These are phyloP conservation scores for Barnettozyma salicaria DNA, from an alignment of 805 yeast genomes.

Conservation along the genomic window DNA sequence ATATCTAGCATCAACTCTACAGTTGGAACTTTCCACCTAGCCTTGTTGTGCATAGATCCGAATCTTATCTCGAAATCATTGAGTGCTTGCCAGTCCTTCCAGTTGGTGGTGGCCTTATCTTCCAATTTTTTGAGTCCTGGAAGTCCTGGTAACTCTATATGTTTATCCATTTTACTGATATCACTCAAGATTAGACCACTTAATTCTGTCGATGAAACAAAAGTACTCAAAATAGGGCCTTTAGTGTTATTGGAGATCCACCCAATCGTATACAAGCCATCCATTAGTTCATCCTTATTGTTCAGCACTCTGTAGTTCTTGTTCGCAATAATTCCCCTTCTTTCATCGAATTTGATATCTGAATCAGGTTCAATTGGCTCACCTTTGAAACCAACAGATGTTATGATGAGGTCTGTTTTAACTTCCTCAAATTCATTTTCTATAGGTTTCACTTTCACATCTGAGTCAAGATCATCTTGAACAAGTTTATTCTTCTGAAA, in stretches of 20 bases:
- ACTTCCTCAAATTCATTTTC: constrained; percentile 24
- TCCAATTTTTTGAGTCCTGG: constrained; percentile 21
- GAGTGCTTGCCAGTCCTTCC: constrained; percentile 65
- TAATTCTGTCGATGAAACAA: constrained; percentile 75
- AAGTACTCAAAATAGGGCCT: constrained; percentile 89
- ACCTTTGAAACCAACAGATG: constrained; percentile 82
- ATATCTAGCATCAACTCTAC: constrained; percentile 44
- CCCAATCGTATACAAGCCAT: constrained; percentile 73
- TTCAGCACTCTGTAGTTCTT: constrained; percentile 38
- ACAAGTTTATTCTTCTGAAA: constrained; percentile 44
- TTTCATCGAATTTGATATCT: constrained; percentile 42
- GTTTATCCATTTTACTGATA: constrained; percentile 24
- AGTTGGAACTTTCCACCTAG: constrained; percentile 50
- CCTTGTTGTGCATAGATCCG: constrained; percentile 46
- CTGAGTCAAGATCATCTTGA: constrained; percentile 29
- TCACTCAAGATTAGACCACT: constrained; percentile 63
- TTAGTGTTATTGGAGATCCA: constrained; percentile 86
- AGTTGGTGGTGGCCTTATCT: constrained; percentile 34
- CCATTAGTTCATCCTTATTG: constrained; percentile 21
- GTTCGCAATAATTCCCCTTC: constrained; percentile 41
- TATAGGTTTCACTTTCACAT: constrained; percentile 24
- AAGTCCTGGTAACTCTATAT: constrained; percentile 28
- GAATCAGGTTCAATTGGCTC: constrained; percentile 44
- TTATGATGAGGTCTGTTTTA: constrained; percentile 60
- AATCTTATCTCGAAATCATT: constrained; percentile 44